Conservation (phyloP, 2,329 filamentous ascomycete genomes). For the Teratosphaeria destructans region DNA sequence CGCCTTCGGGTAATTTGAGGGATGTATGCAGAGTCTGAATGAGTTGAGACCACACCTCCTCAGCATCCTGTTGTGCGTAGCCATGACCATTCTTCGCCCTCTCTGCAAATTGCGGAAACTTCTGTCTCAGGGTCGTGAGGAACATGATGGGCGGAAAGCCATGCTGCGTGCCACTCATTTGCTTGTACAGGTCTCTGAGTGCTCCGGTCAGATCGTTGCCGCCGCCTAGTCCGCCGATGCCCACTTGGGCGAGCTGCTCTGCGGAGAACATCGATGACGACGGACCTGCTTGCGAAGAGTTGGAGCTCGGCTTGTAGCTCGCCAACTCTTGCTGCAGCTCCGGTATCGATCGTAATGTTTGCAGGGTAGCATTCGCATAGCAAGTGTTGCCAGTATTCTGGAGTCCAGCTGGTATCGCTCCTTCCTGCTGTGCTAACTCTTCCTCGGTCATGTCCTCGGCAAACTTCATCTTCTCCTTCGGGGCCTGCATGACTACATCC, state of each 20-base stretch:
- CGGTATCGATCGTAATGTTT: constrained; percentile 76
- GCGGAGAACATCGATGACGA: constrained; percentile 23
- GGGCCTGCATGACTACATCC: constrained; percentile 51
- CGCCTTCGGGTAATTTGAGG: constrained; percentile 52
- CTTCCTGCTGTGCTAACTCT: constrained; percentile 71
- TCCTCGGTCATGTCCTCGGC: constrained; percentile 96
- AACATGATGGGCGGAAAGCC: constrained; percentile 79
- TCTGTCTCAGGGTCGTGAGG: constrained; percentile 63
- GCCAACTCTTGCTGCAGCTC: constrained; percentile 74
- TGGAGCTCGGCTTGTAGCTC: constrained; percentile 42
- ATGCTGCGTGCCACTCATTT: constrained; percentile 81
- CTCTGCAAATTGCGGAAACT: constrained; percentile 90
- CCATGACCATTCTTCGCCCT: constrained; percentile 69
- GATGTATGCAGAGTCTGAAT: constrained; percentile 71
- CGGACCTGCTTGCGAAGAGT: constrained; percentile 7
- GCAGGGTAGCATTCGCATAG: constrained; percentile 96
- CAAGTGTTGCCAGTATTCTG: constrained; percentile 95
- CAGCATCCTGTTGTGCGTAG: constrained; percentile 95
- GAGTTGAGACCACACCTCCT: constrained; percentile 97
- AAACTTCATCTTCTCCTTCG: constrained; percentile 75
- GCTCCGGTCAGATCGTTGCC: constrained; percentile 65
- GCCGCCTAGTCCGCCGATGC: constrained; percentile 47
- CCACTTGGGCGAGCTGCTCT: constrained; percentile 36
- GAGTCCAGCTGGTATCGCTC: constrained; percentile 77
- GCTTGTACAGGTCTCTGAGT: constrained; percentile 72